Conservation (phyloP, 1,284 basidiomycete species). For the Sporisorium sorghi region DNA sequence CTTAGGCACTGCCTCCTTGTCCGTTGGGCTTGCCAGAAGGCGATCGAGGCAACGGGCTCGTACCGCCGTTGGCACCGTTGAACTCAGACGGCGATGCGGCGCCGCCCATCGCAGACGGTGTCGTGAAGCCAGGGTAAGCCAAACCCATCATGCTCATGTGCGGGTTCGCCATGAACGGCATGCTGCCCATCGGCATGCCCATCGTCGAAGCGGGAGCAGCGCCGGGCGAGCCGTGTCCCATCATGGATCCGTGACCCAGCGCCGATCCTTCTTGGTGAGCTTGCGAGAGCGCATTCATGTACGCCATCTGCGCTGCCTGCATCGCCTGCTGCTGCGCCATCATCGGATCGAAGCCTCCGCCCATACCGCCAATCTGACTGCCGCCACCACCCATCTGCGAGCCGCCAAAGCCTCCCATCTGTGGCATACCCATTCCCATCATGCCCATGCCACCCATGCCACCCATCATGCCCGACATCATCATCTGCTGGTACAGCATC, state of each 20-base stretch:
- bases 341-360: conserved; percentile 47
- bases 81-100: conserved; percentile 26
- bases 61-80: conserved; percentile 14
- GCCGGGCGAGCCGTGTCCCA: conserved; percentile 35
- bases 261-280: conserved; percentile 44
- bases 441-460: conserved; percentile 71
- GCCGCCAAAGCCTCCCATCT: conserved; percentile 44
- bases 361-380: conserved; percentile 42
- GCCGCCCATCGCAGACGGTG: conserved; percentile 24
- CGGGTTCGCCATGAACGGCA: conserved; percentile 51
- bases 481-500: conserved; percentile 70
- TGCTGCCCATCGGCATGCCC: conserved; percentile 48
- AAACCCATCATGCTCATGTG: conserved; percentile 60
- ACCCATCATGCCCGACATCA: conserved; percentile 61
- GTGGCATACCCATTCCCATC: conserved; percentile 56
- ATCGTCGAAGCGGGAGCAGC: conserved; percentile 30
- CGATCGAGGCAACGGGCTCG: conserved; percentile 19
- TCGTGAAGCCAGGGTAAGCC: conserved; percentile 48
- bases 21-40: conserved; percentile 39
- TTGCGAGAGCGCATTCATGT: conserved; percentile 59
- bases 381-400: conserved; percentile 52
- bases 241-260: conserved; percentile 34
- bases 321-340: conserved; percentile 63
- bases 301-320: conserved; percentile 67
- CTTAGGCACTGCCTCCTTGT: conserved; percentile 20